Base-by-base conservation (phyloP, 164 flowering plant genomes). In the Vitis amurensis region DNA sequence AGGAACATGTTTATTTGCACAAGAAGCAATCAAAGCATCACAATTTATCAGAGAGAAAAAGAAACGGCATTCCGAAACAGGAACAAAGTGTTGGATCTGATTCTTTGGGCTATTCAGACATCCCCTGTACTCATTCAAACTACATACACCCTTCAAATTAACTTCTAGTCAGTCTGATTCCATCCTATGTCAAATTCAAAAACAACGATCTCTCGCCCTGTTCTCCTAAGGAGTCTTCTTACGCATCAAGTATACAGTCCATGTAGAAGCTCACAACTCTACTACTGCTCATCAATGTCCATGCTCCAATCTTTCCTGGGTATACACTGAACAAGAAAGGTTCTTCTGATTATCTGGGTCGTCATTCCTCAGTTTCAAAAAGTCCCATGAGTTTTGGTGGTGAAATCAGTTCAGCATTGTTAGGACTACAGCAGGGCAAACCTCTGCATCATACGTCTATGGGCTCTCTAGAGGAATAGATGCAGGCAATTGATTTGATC, bases 1-100 rank as follows among this genome's bases (percentile, higher is more conserved):
- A 31, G n/a, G 70, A 80, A 69, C 77, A 87, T 91, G 92, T 65
- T 31, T 78, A 66, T 71, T 64, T 62, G 62, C 78, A 80, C 9
- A 76, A 61, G 67, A 83, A 73, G 70, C 82, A 69, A 70, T 19
- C 68, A 27, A 79, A 76, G 77, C 74, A 63, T 47, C 71, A 52
- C 8, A 61, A 63, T 6, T 62, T 63, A 44, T 10, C 70, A 50
- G 75, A 59, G 56, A 68, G 76, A 59, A 63, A 72, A 68, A 61
- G 64, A 62, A 64, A 19, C 5, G 67, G 44, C n/a, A 52, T 67
- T 59, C 74, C 16, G 58, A 70, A 66, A 17, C 80, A 61, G 27
- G 71, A 76, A 63, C 76, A 80, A 61, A 73, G 55, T 11, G 19
- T 66, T 48, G 76, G 62, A 30, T 50, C 76, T 69, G 78, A 72